Conservation (phyloP, 441 rosid species). For the Gossypium trilobum region DNA sequence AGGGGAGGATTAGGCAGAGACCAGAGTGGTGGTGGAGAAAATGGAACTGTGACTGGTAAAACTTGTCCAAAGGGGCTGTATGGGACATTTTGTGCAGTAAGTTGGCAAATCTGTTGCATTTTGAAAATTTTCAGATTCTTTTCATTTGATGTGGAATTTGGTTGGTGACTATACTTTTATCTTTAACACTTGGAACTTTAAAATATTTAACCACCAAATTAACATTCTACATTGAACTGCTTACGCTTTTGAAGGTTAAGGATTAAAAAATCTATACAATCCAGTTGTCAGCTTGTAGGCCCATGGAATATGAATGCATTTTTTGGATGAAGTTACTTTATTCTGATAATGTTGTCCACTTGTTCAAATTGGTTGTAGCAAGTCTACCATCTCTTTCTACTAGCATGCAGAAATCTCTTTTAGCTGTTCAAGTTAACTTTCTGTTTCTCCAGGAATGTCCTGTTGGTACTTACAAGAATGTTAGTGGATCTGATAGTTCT, state of each 20-base stretch:
- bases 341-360: not conserved
- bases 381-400: not conserved
- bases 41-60: slow-evolving; percentile 75
- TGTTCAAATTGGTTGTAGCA: slow-evolving; percentile 13
- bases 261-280: not conserved
- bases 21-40: slow-evolving; percentile 53
- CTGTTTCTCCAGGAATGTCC: slow-evolving; percentile 81
- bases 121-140: not conserved
- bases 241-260: not conserved
- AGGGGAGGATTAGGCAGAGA: slow-evolving; percentile 76
- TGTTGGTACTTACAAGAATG: slow-evolving; percentile 78
- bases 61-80: slow-evolving; percentile 91
- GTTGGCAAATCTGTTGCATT: slow-evolving; percentile 8
- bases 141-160: not conserved
- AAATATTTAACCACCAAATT: not conserved
- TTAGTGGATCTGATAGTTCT: slow-evolving; percentile 66
- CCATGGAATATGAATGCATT: not conserved
- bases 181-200: not conserved
- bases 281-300: not conserved
- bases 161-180: not conserved
- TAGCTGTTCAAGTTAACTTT: slow-evolving; percentile 1
- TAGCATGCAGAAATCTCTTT: not conserved
- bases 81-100: slow-evolving; percentile 84
- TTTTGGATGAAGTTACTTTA: not conserved
- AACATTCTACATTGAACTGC: not conserved